Base-by-base conservation (phyloP, 2,329 filamentous ascomycete genomes). In the Podosphaera xanthii region DNA sequence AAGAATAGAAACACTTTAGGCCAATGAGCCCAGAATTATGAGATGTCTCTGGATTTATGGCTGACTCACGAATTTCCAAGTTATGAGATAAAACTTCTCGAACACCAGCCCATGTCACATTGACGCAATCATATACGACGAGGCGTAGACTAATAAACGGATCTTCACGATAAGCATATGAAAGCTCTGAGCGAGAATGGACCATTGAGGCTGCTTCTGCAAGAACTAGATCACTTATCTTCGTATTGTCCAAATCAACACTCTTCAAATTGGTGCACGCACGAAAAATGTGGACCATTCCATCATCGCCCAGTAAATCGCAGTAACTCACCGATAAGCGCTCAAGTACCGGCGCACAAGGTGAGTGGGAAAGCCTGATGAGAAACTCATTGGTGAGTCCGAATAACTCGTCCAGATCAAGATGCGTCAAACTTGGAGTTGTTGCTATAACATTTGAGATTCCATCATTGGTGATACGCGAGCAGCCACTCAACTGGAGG, bases 1-100 rank as follows among this genome's bases (percentile, higher is more conserved):
- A 96, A 49, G 86, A 88, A 70, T 94, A 94, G 73, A 91, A 97
- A 71, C 89, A 94, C 71, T 95, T 96, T 50, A 97, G 77, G 4
- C 82, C 76, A 61, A 97, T 88, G 60, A 94, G 80, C 68, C 95
- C 84, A 0, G 81, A 79, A 0, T 88, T 86, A 65, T 83, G 90
- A 1, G 66, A 65, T 1, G 62, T 60, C 12, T 56, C 59, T 14
- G 42, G 42, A 44, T 61, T 52, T 4, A 52, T n/a, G 3, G 53
- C 71, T 2, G 76, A 75, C 14, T 77, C 78, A 36, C 77, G 79
- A 52, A 87, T 76, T 66, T 89, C 85, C 9, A 87, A 81, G 67
- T 98, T 97, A 64, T 86, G 82, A 12, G 82, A 89, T 2, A 97
- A 75, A 0, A 97, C 80, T 70, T 95, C 88, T 56, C 86, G 83